Base-by-base conservation (phyloP, 225 moss, liverwort and hornwort species). In the Marchantia paleacea region DNA sequence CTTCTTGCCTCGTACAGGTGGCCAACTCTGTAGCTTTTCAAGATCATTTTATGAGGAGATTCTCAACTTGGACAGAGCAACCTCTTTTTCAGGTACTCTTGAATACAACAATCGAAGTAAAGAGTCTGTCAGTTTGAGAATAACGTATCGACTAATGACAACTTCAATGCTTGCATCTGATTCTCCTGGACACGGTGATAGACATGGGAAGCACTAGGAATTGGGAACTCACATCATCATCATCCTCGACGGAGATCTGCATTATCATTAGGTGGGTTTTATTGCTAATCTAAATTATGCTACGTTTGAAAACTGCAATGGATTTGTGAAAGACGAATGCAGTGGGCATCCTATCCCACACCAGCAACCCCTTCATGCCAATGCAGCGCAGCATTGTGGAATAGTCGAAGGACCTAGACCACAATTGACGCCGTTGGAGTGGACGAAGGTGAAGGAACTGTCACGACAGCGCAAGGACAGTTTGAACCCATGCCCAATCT, bases 321-420 rank as follows among this genome's bases (percentile, higher is more conserved):
- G 66, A 66, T 28, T 0, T 10, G 29, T 8, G 3, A 66, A 26
- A 12, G 19, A 66, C 12, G 28, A 66, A n/a, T 8, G 12, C 9
- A 26, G 57, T 13, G 20, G 39, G 11, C 39, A 14, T 39, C 48
- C 47, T 3, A 70, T 14, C 47, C 9, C 39, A 9, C 12, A 50
- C 49, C 16, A 18, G 47, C 48, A 48, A 3, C 14, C 48, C 3
- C 10, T 71, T 22, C 19, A 8, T n/a, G 11, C 28, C 22, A 22
- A 12, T 83, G 80, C 81, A 86, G 86, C 86, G n/a, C 83, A 86
- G 39, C 86, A 83, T 75, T 83, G 78, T 50, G 86, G 86, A 20
- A 70, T 86, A 63, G 75, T 86, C 5, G 86, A 81, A 51, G 77
- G 73, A 39, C 81, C 83, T 7, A 60, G 26, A 69, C 65, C 83